A percentile compares a stretch with the other conserved stretches of the same genome.
Evolutionary conservation across 1,284 basidiomycete genomes (phyloP).

Genomic region (Fomitopsis pinicola): DNA sequence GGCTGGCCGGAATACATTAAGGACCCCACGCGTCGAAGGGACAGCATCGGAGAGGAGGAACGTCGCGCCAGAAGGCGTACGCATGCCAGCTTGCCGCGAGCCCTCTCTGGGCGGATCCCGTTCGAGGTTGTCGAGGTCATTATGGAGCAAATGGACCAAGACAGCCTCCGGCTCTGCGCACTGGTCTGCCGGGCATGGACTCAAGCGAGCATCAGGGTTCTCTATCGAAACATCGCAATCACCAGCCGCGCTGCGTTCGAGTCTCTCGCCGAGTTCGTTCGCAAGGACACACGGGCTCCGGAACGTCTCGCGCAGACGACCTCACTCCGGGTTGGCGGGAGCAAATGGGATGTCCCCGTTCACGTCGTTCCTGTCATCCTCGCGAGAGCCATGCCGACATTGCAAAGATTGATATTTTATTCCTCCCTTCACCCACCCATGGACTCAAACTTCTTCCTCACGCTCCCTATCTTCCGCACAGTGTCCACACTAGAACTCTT

Average conservation of each 20-base stretch:
- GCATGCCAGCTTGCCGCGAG: not conserved
- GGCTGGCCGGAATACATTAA: too few species aligned
- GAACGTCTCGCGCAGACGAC: not conserved
- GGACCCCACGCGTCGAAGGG: too few species aligned
- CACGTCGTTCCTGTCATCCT: not conserved
- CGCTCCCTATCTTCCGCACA: not conserved
- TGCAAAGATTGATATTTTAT: not conserved
- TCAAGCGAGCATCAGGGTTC: not conserved
- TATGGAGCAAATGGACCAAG: not conserved
- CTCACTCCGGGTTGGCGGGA: not conserved
- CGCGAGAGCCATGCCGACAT: not conserved
- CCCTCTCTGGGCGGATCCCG: not conserved
- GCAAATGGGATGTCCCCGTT: not conserved
- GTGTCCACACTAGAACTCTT: not conserved
- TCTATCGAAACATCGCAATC: not conserved
- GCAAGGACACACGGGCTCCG: not conserved
- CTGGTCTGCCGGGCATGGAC: not conserved
- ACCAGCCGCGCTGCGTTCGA: not conserved
- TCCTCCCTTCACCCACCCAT: not conserved
- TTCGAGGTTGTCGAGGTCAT: not conserved
- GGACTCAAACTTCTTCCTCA: not conserved
- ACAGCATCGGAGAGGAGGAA: too few species aligned
- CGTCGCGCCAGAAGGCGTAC: not conserved
- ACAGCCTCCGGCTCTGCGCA: not conserved
- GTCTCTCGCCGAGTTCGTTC: not conserved